A percentile compares a stretch with the other conserved stretches of the same genome.
These are phyloP conservation scores for Brachypodium distachyon DNA, from an alignment of 202 grass and related monocot species.

Conservation along the genomic window DNA sequence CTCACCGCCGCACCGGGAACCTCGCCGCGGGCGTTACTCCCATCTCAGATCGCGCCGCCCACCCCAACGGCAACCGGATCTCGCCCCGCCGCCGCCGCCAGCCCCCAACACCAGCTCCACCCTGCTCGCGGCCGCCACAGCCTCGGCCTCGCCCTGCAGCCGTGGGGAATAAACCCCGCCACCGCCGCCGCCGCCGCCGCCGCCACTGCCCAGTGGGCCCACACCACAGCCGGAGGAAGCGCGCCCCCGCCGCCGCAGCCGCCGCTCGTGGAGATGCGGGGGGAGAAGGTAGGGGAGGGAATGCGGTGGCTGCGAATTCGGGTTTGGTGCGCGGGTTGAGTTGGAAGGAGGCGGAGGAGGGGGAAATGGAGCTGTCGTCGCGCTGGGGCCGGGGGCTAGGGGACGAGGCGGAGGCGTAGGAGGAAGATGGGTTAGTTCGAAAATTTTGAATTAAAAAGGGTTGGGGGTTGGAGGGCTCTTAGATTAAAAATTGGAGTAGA, in stretches of 20 bases:
- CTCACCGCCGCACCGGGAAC: slow-evolving; percentile 14
- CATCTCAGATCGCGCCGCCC: slow-evolving; percentile 77
- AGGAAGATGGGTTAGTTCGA: slow-evolving; percentile 34
- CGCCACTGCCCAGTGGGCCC: neutral
- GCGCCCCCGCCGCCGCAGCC: neutral
- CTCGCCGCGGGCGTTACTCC: slow-evolving; percentile 14
- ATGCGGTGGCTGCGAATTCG: slow-evolving; percentile 41
- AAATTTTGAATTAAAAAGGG: slow-evolving; percentile 52
- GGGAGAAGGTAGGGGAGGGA: slow-evolving; percentile 1
- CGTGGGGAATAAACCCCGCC: neutral
- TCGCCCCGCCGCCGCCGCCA: slow-evolving; percentile 24
- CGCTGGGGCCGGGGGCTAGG: slow-evolving; percentile 14
- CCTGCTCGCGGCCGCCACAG: neutral
- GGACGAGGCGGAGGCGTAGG: slow-evolving; percentile 14
- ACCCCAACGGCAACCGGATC: slow-evolving; percentile 21
- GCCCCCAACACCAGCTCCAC: neutral
- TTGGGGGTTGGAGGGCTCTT: neutral
- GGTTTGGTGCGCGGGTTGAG: slow-evolving; percentile 42
- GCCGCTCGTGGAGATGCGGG: neutral
- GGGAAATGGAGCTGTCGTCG: slow-evolving; percentile 32
- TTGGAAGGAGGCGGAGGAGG: neutral
- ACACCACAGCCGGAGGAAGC: neutral
- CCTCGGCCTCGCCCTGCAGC: neutral
- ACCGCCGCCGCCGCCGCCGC: neutral
- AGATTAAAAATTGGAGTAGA: slow-evolving; percentile 11